These are phyloP conservation scores for Candida hungchunana DNA, from an alignment of 805 yeast species.

Conservation along the genomic window DNA sequence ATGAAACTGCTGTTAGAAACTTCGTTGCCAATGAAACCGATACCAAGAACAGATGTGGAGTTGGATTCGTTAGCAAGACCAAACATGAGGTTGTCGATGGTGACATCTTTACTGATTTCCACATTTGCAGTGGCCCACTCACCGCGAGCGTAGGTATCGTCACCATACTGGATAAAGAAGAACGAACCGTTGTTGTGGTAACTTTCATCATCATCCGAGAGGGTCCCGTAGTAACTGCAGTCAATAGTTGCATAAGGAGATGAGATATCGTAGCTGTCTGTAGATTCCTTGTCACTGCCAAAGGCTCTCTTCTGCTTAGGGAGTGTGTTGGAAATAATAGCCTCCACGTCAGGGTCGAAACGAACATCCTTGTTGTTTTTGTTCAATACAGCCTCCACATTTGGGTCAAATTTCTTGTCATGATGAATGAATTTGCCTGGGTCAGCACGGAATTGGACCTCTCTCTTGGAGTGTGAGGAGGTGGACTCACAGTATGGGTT, in stretches of 20 bases:
- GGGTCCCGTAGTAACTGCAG: slow-evolving; percentile 16
- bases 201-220: slow-evolving; percentile 23
- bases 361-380: background rate
- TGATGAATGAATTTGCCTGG: background rate
- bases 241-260: slow-evolving; percentile 6
- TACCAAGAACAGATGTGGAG: slow-evolving; percentile 55
- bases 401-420: background rate
- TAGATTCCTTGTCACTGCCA: too few species aligned
- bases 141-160: slow-evolving; percentile 46
- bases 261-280: background rate
- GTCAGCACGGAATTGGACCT: background rate
- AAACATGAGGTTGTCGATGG: slow-evolving; percentile 49
- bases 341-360: background rate
- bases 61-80: slow-evolving; percentile 63
- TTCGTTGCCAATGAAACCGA: slow-evolving; percentile 64
- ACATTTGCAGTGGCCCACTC: slow-evolving; percentile 63
- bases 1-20: slow-evolving; percentile 26
- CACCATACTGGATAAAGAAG: slow-evolving; percentile 43
- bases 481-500: slow-evolving; percentile 28
- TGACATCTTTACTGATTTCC: slow-evolving; percentile 37
- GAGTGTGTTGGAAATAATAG: background rate
- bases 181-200: slow-evolving; percentile 26
- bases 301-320: too few species aligned
- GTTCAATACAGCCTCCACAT: too few species aligned
- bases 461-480: background rate